Evolutionary conservation across 306 rosid genomes (phyloP).

Genomic region (Castanea sativa): DNA sequence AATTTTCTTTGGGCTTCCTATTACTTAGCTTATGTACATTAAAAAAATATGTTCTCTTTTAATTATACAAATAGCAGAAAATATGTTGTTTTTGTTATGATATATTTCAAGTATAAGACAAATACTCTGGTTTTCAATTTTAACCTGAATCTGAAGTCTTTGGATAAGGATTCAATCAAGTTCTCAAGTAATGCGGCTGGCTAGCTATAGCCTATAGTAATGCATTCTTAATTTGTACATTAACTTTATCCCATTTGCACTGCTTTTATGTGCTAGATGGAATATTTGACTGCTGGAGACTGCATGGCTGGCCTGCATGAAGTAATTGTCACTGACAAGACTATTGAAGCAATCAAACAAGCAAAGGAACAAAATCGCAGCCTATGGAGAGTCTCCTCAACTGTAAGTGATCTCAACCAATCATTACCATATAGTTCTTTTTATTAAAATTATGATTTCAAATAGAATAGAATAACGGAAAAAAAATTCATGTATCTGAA

Average conservation of each 20-base stretch:
- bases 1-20: background rate
- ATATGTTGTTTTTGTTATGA: background rate
- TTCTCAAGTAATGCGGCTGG: too few relatives aligned
- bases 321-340: conserved; percentile 70
- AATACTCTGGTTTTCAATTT: background rate
- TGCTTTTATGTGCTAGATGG: conserved; percentile 51
- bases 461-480: too few relatives aligned
- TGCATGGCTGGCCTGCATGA: conserved; percentile 98
- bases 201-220: background rate
- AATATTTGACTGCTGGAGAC: conserved; percentile 94
- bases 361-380: conserved; percentile 69
- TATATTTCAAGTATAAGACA: background rate
- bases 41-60: background rate
- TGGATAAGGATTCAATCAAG: too few relatives aligned
- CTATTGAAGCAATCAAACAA: conserved; percentile 58
- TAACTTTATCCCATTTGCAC: background rate
- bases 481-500: too few relatives aligned
- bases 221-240: background rate
- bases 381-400: conserved; percentile 96
- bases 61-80: background rate
- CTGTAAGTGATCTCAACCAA: conserved; percentile 50
- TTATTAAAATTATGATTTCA: too few relatives aligned
- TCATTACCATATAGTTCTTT: background rate
- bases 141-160: too few relatives aligned
- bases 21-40: background rate